A percentile compares a stretch with the other conserved stretches of the same genome.
Evolutionary conservation across 1,284 basidiomycete genomes (phyloP).

Genomic region (Naganishia cerealis): DNA sequence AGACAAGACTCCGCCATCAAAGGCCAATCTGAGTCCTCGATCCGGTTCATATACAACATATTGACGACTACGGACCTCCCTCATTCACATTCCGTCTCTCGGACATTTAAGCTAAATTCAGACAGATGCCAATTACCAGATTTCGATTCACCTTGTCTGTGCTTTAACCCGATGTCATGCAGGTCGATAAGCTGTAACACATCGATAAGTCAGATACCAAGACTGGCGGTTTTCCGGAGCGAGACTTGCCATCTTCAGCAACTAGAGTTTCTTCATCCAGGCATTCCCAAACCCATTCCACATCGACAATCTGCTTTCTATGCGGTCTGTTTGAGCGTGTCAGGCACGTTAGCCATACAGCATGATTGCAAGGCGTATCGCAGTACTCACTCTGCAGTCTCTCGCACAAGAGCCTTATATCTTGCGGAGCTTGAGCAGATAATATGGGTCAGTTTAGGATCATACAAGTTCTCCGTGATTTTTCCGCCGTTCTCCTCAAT

Average conservation of each 20-base stretch:
- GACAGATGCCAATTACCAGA: too few species aligned
- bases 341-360: conserved; percentile 16
- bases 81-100: too few species aligned
- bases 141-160: too few species aligned
- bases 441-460: conserved; percentile 79
- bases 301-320: conserved; percentile 71
- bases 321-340: conserved; percentile 62
- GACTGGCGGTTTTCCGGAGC: background rate
- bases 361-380: background rate
- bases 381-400: conserved; percentile 65
- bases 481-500: conserved; percentile 71
- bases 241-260: conserved; percentile 62
- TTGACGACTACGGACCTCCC: too few species aligned
- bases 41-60: too few species aligned
- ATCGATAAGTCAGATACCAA: background rate
- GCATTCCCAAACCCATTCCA: conserved; percentile 73
- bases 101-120: too few species aligned
- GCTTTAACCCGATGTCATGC: too few species aligned
- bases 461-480: conserved; percentile 62
- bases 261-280: conserved; percentile 75
- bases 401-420: conserved; percentile 66
- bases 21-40: too few species aligned
- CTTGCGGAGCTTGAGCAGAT: conserved; percentile 59
- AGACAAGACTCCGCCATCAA: too few species aligned
- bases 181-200: conserved; percentile 1